Evolutionary conservation across 139 green algal genomes (phyloP), one percentile per base, ranked within the genome.

Genomic region (Chlorella sp.): DNA sequence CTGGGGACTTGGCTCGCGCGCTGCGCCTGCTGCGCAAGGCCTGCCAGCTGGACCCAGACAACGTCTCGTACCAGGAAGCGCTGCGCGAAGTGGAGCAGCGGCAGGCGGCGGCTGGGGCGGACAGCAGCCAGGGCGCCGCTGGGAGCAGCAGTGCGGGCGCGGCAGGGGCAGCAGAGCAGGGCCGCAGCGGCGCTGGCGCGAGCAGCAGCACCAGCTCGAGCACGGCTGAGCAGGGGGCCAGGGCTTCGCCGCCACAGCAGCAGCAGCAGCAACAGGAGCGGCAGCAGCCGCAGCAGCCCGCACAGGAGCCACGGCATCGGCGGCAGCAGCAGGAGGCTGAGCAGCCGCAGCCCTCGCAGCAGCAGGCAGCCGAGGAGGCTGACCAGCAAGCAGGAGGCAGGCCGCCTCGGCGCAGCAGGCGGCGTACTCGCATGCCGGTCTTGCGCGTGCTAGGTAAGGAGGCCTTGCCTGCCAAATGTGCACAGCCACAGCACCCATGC

Each of bases 21-120:
- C 14, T 73, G 54, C 70, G 72, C 54, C 72, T 86, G 81, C 56
- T 80, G 70, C 38, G 48, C 13, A 86, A 86, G 72, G 81, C 81
- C 26, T 75, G 81, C 41, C 51, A 73, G 54, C 81, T 81, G 40
- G 81, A 78, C 32, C 81, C 81, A 17, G 56, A 32, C 26, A 69
- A 58, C 46, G 38, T 36, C 1, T 8, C 1, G n/a, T 80, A 60
- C 58, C 11, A 34, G 19, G 81, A 68, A 2, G 81, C 36, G 24
- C 81, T 79, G 68, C 34, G 2, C 22, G 73, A 43, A 30, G 73
- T 46, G 51, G 51, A 60, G 76, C 34, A 82, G 76, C 24, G 40
- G 38, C 54, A 85, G 43, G 32, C 48, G 44, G 28, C 11, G 17
- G 48, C 24, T 8, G 34, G n/a, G 51, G 19, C 1, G 6, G 34